Evolutionary conservation across 345 rosid species (phyloP), one percentile per base, ranked within the genome.

Genomic region (Pugionium cornutum): DNA sequence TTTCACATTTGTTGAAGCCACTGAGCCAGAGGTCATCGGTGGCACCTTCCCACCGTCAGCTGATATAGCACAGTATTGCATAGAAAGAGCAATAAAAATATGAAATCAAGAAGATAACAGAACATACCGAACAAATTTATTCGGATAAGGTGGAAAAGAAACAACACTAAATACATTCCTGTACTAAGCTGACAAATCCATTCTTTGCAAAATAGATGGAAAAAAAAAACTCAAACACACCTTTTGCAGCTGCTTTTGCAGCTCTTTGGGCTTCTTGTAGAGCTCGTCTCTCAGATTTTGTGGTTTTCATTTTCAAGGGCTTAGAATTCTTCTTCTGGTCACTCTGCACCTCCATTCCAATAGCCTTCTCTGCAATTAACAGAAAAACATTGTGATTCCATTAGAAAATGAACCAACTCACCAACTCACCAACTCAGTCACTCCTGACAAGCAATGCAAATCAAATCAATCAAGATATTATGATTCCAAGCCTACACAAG

Each of bases 261-360:
- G 97, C 94, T 44, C 97, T 76, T 69, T 92, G 98, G 59, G 96
- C 88, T 79, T 92, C 97, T 74, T 89, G 98, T 74, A 88, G 58
- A 25, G 98, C 91, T 63, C 97, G 86, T 73, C 97, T 86, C 76
- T 92, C 97, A 53, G 97, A 96, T 81, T 89, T 92, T 1, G 94
- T 79, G 39, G 91, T 82, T 66, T 92, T 87, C 78, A 87, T 86
- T 76, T 92, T 92, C 79, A 83, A 57, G 2, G 89, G 55, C 74
- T 89, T 87, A 33, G 86, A 70, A 39, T 43, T 76, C 56, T 75
- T 66, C 71, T 75, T 76, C 41, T 55, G 83, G 35, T 82, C 86
- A 66, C 82, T 80, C 45, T 83, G 83, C 48, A 73, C 77, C 32
- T 86, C 90, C 53, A 51, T 76, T 33, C 80, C 86, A 62, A 70